These are phyloP conservation scores for Caryocar brasiliense DNA, from an alignment of 441 rosid species.

Conservation along the genomic window DNA sequence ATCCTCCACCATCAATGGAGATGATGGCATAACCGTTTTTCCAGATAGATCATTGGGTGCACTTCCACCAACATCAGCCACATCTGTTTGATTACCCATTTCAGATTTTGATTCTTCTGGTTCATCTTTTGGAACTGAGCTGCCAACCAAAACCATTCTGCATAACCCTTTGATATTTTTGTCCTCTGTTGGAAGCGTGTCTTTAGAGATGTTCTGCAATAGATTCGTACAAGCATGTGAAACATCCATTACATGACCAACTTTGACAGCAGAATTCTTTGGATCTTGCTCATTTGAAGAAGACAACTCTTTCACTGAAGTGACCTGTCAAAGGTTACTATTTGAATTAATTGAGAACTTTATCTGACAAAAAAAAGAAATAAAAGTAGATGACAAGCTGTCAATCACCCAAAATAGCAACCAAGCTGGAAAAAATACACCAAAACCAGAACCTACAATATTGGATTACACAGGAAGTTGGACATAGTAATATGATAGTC, in stretches of 20 bases:
- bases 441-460: too few relatives aligned
- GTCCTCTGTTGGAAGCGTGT: neutral
- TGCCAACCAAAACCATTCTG: neutral
- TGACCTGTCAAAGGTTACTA: neutral
- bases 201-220: neutral
- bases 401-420: too few relatives aligned
- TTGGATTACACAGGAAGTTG: too few relatives aligned
- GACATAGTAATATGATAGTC: too few relatives aligned
- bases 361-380: too few relatives aligned
- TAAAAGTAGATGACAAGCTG: neutral
- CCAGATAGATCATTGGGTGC: neutral
- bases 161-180: neutral
- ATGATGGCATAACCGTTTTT: neutral
- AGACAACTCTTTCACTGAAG: neutral
- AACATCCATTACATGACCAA: neutral
- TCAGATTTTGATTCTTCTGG: neutral
- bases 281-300: constrained; percentile 2
- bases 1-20: neutral
- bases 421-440: too few relatives aligned
- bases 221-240: neutral
- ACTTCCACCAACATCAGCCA: neutral
- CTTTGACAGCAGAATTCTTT: neutral
- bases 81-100: neutral
- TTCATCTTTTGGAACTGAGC: neutral
- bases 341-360: neutral